Evolutionary conservation across 2,329 filamentous ascomycete genomes (phyloP).

Genomic region (Helicocarpus griseus): DNA sequence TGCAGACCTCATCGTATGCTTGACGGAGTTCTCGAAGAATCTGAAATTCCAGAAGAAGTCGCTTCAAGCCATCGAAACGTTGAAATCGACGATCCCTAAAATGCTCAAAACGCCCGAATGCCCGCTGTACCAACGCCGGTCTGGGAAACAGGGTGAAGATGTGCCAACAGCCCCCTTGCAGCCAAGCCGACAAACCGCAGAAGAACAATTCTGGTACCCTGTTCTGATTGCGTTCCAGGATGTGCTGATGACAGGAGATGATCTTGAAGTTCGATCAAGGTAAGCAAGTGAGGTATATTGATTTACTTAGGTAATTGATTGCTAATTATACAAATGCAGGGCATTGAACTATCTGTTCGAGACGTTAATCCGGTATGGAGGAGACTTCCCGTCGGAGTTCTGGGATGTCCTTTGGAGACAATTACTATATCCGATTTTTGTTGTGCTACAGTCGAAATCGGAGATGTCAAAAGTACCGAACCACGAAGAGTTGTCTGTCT

Average conservation of each 20-base stretch:
- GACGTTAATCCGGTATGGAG: slow-evolving; percentile 78
- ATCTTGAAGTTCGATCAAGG: slow-evolving; percentile 81
- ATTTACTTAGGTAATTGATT: not conserved
- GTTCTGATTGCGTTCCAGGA: slow-evolving; percentile 98
- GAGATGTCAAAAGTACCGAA: slow-evolving; percentile 94
- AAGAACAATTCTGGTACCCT: slow-evolving; percentile 98
- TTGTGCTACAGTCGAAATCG: slow-evolving; percentile 90
- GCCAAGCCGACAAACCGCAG: slow-evolving; percentile 72
- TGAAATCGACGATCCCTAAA: slow-evolving; percentile 86
- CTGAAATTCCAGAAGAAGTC: slow-evolving; percentile 98
- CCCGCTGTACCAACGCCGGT: slow-evolving; percentile 62
- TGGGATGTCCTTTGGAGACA: slow-evolving; percentile 99
- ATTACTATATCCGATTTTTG: slow-evolving; percentile 94
- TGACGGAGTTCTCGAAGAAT: slow-evolving; percentile 99
- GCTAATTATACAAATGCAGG: slow-evolving; percentile 20
- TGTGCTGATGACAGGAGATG: slow-evolving; percentile 97
- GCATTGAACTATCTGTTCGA: slow-evolving; percentile 97
- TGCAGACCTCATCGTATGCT: slow-evolving; percentile 86
- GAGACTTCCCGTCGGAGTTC: slow-evolving; percentile 84
- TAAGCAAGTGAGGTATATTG: slow-evolving; percentile 17
- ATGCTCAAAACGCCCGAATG: slow-evolving; percentile 97
- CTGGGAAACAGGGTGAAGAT: slow-evolving; percentile 28
- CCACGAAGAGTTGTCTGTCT: slow-evolving; percentile 94
- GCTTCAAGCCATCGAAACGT: slow-evolving; percentile 82
- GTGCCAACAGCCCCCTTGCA: slow-evolving; percentile 38